Percentiles rank a stretch among this genome's conserved stretches.
These are phyloP conservation scores for Aspergillus leporis DNA, from an alignment of 495 filamentous ascomycete species.

Conservation along the genomic window DNA sequence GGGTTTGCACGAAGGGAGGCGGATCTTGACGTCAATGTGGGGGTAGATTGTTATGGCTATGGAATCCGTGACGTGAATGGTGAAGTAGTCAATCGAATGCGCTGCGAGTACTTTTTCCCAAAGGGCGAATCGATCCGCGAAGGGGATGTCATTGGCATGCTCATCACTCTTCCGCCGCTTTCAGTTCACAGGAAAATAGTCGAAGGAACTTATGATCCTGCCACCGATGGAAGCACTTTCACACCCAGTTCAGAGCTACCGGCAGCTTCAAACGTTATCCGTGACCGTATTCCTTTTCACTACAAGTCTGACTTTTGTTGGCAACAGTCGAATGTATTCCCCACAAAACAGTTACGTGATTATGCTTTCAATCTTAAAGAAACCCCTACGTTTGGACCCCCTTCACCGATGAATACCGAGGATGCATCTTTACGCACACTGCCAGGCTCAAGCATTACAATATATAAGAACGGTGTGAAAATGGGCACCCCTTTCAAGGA, in stretches of 20 bases:
- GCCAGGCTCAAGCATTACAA: constrained; percentile 78
- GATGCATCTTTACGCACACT: constrained; percentile 75
- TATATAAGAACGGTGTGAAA: constrained; percentile 87
- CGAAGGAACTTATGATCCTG: constrained; percentile 81
- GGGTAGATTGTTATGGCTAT: constrained; percentile 96
- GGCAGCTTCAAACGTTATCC: constrained; percentile 71
- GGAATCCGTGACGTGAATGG: constrained; percentile 85
- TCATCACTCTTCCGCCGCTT: constrained; percentile 86
- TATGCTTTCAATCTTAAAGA: constrained; percentile 52
- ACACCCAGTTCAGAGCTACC: constrained; percentile 20
- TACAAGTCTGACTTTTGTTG: constrained; percentile 93
- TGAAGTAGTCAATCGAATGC: constrained; percentile 90
- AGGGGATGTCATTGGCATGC: constrained; percentile 93
- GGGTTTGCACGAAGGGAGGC: constrained; percentile 91
- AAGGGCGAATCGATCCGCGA: constrained; percentile 68
- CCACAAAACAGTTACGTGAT: constrained; percentile 86
- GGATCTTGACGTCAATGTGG: constrained; percentile 87
- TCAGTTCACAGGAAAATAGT: constrained; percentile 84
- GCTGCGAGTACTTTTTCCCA: constrained; percentile 84
- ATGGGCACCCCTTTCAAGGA: constrained; percentile 89
- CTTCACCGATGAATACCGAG: constrained; percentile 63
- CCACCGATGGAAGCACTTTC: constrained; percentile 55
- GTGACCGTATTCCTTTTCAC: constrained; percentile 90
- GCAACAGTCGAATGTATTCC: constrained; percentile 89
- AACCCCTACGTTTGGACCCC: constrained; percentile 53